phyloP scores from a whole-genome alignment of 768 basidiomycete species.

The Rhodotorula kratochvilovae region DNA sequence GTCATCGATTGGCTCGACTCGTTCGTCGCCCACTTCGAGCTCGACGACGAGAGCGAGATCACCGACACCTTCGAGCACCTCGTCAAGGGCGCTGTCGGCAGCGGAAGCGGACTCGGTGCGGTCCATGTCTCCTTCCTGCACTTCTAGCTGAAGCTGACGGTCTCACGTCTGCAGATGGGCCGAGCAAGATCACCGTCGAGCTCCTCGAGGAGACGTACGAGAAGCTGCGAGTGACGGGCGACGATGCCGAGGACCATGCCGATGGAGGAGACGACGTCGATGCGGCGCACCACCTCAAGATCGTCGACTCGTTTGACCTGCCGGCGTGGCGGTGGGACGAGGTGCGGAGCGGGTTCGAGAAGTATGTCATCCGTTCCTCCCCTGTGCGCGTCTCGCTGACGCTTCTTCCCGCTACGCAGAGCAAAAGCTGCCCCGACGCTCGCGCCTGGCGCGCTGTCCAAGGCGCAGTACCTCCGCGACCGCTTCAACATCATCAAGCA shows the following conservation, averaged over 20 bases:
- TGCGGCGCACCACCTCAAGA: conserved; percentile 71
- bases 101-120: conserved; percentile 31
- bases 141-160: not conserved
- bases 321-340: conserved; percentile 86
- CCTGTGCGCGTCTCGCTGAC: not conserved
- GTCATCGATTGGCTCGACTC: conserved; percentile 29
- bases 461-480: conserved; percentile 73
- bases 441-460: conserved; percentile 77
- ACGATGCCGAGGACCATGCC: not conserved
- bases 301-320: conserved; percentile 93
- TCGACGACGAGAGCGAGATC: conserved; percentile 29
- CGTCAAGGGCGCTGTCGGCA: conserved; percentile 21
- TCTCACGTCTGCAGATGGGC: conserved; percentile 13
- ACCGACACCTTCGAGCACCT: conserved; percentile 25
- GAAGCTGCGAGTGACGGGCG: conserved; percentile 27
- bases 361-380: conserved; percentile 53
- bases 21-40: conserved; percentile 9
- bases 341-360: conserved; percentile 80
- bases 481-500: conserved; percentile 86
- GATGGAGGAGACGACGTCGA: conserved; percentile 52
- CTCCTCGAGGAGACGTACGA: conserved; percentile 41
- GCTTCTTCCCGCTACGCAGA: conserved; percentile 48
- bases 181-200: conserved; percentile 30
- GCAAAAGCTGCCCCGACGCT: conserved; percentile 58
- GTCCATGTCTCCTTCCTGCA: not conserved